A percentile compares a stretch with the other conserved stretches of the same genome.
Conservation (phyloP, 768 basidiomycete genomes). For the Lactifluus volemus region DNA sequence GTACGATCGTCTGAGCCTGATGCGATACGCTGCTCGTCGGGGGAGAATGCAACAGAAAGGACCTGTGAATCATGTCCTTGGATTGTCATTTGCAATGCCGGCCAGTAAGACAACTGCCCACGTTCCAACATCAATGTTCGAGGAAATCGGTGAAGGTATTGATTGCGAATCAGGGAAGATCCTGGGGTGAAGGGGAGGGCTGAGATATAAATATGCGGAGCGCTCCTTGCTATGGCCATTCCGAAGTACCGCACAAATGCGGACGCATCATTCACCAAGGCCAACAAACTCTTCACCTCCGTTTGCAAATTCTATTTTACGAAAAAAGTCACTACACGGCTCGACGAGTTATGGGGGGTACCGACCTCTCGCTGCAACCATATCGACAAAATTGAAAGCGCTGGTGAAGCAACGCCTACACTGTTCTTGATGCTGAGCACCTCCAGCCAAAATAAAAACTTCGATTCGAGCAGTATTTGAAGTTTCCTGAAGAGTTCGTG, state of each 20-base stretch:
- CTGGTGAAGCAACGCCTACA: neutral
- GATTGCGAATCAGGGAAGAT: neutral
- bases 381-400: neutral
- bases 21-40: no score
- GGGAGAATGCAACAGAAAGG: no score
- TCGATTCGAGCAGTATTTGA: neutral
- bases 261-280: neutral
- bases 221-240: neutral
- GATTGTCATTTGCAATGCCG: neutral
- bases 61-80: neutral
- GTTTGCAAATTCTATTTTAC: neutral
- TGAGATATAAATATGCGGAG: neutral
- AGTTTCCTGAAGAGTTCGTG: neutral
- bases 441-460: neutral
- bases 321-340: neutral
- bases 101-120: neutral
- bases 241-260: neutral
- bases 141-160: neutral
- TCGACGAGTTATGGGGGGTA: neutral
- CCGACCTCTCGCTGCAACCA: neutral
- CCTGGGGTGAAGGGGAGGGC: no score
- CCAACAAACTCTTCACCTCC: neutral
- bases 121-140: neutral
- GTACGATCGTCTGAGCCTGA: no score
- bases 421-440: neutral